phyloP scores from a whole-genome alignment of 148 eudicot species.

The Camellia granthamiana region DNA sequence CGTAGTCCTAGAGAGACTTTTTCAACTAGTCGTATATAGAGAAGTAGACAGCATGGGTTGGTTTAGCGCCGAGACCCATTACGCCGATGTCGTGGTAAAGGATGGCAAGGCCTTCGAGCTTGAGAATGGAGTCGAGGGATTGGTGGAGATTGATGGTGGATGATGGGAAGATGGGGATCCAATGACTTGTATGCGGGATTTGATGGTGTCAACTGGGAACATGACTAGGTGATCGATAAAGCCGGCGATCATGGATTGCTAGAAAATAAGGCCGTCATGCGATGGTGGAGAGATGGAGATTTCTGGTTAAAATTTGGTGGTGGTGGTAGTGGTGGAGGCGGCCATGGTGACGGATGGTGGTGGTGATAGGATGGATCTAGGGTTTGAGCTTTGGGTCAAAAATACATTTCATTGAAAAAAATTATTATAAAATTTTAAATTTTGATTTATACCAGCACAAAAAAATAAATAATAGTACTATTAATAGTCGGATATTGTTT shows the following conservation, averaged over 20 bases:
- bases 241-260: conserved; percentile 53
- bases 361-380: background rate
- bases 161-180: conserved; percentile 19
- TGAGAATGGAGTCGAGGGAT: conserved; percentile 34
- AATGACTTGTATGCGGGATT: conserved; percentile 47
- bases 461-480: no score
- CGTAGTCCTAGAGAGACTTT: conserved; percentile 36
- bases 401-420: no score
- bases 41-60: conserved; percentile 42
- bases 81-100: conserved; percentile 44
- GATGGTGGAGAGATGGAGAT: conserved; percentile 9
- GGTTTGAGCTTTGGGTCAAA: no score
- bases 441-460: no score
- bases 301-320: conserved; percentile 18
- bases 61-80: conserved; percentile 52
- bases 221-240: conserved; percentile 53
- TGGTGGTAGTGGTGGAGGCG: conserved; percentile 10
- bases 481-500: no score
- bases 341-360: conserved; percentile 14
- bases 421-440: no score
- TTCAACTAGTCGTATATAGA: conserved; percentile 36
- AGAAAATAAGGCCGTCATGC: conserved; percentile 48
- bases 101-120: conserved; percentile 32
- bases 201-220: conserved; percentile 58
- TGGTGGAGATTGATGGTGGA: conserved; percentile 25